Percentiles rank a stretch among this genome's conserved stretches.
Conservation (phyloP, 2,329 filamentous ascomycete genomes). For the Paraphaeosphaeria minitans region DNA sequence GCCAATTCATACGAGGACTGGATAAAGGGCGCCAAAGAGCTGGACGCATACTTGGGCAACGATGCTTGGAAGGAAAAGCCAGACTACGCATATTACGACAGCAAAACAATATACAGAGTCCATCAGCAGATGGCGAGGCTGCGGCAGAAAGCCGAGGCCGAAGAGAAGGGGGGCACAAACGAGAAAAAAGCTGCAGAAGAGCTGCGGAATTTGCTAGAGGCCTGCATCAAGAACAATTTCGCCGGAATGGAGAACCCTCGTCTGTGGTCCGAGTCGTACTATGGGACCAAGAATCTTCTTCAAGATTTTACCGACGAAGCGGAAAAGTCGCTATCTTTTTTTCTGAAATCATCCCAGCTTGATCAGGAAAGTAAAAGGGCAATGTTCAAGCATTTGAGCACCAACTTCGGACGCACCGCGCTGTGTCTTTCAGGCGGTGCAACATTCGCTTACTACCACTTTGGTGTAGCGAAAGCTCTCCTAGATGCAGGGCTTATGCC, state of each 20-base stretch:
- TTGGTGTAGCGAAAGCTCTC: conserved; percentile 87
- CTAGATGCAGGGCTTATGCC: conserved; percentile 85
- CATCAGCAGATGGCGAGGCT: conserved; percentile 74
- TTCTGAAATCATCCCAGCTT: conserved; percentile 71
- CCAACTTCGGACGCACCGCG: conserved; percentile 90
- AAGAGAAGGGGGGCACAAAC: conserved; percentile 51
- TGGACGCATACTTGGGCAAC: conserved; percentile 83
- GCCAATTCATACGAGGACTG: conserved; percentile 82
- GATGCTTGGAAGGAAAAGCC: conserved; percentile 78
- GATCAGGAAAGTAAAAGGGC: conserved; percentile 73
- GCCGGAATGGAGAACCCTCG: conserved; percentile 91
- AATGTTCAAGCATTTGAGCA: conserved; percentile 85
- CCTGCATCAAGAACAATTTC: conserved; percentile 97
- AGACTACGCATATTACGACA: conserved; percentile 81
- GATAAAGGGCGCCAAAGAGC: conserved; percentile 75
- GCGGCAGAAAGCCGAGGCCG: conserved; percentile 59
- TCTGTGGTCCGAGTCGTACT: conserved; percentile 97
- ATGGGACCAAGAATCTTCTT: conserved; percentile 92
- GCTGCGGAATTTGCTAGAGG: conserved; percentile 77
- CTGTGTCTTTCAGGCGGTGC: conserved; percentile 92
- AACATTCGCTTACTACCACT: conserved; percentile 95
- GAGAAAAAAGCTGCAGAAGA: conserved; percentile 68
- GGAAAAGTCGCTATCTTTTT: conserved; percentile 68
- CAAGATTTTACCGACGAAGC: conserved; percentile 90
- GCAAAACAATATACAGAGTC: conserved; percentile 78